These are phyloP conservation scores for Gnomoniopsis smithogilvyi DNA, from an alignment of 2,329 filamentous ascomycete genomes.

Conservation along the genomic window DNA sequence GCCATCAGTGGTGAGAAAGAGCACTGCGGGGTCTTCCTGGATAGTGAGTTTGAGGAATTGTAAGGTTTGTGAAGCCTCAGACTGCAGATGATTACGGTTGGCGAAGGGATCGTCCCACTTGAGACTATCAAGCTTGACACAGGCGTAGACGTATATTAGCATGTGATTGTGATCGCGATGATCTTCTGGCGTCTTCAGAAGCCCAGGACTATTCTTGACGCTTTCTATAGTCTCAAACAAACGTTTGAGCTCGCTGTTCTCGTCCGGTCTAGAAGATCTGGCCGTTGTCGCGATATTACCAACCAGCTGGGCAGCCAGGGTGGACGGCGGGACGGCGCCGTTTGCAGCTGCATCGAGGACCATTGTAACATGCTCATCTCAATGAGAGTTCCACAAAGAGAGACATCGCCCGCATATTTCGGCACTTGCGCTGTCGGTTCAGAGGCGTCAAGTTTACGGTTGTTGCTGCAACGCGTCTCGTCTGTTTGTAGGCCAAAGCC, in stretches of 20 bases:
- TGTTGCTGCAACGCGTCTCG: conserved; percentile 11
- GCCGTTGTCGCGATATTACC: conserved; percentile 70
- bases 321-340: conserved; percentile 63
- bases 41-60: conserved; percentile 74
- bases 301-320: conserved; percentile 82
- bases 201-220: conserved; percentile 46
- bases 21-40: conserved; percentile 68
- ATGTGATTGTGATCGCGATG: conserved; percentile 77
- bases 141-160: conserved; percentile 78
- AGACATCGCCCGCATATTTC: not conserved
- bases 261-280: conserved; percentile 59
- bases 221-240: conserved; percentile 58
- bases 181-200: conserved; percentile 61
- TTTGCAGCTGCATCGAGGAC: conserved; percentile 14
- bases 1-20: conserved; percentile 44
- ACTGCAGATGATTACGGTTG: conserved; percentile 48
- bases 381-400: not conserved
- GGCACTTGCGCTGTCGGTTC: not conserved
- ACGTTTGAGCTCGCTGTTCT: conserved; percentile 71
- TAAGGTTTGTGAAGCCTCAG: conserved; percentile 68
- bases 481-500: not conserved
- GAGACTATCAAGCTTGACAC: conserved; percentile 71
- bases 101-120: conserved; percentile 67
- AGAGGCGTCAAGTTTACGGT: not conserved
- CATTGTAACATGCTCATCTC: conserved; percentile 11